Base-by-base conservation (phyloP, 352 stramenopile genomes). In the Bremia lactucae region DNA sequence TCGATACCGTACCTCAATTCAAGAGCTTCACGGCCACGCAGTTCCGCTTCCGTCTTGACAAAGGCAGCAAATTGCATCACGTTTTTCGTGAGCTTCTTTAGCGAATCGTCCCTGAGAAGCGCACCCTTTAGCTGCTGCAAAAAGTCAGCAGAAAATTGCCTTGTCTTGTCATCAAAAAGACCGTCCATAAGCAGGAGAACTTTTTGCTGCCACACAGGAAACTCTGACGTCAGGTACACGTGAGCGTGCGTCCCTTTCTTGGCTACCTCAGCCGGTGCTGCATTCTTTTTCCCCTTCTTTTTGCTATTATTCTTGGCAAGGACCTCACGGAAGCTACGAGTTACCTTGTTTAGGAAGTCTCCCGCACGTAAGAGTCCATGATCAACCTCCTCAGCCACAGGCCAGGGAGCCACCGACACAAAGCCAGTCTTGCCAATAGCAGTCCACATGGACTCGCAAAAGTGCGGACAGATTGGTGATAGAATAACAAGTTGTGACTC, bases 51-150 rank as follows among this genome's bases (percentile, higher is more conserved):
- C 18, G 74, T 76, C 69, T 96, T 97, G 51, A 97, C 80, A 35
- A 98, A 98, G 18, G 87, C 85, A 47, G 83, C 93, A 52, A 98
- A 97, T 59, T 98, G 95, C 95, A 98, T 98, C 20, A 94, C 77
- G 49, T 95, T 88, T 76, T 97, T 98, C 10, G 76, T 93, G 10
- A 92, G 56, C 60, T 82, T 87, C 72, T 91, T 93, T 36, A 94
- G 47, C 23, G 84, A 76, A 40, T 87, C 74, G 52, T 90, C 62
- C 36, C 74, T 68, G 6, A 54, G 51, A 29, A 95, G 63, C 42
- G 75, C 47, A 15, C 65, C 62, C 76, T 95, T 94, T 11, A 95
- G 57, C 10, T 82, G 60, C 61, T 89, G 89, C 73, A 94, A 91
- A 34, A 95, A 90, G 53, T 91, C 75, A 13, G 50, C 61, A 22